Base-by-base conservation (phyloP, 139 green algal genomes). In the Chlamydomonas eustigma region DNA sequence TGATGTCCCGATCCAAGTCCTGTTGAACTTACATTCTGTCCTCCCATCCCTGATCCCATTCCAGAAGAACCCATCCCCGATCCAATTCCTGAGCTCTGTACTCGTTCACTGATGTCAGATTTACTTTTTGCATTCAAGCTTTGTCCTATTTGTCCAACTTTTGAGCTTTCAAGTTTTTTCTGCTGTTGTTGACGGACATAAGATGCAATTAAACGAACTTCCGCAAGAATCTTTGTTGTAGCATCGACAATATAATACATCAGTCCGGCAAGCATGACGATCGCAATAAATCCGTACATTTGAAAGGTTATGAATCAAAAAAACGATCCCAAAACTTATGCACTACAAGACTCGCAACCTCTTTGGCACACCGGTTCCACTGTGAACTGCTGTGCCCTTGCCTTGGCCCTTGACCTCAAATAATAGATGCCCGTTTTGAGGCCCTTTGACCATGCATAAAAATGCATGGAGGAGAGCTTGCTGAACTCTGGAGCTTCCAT, bases 401-500 rank as follows among this genome's bases (percentile, higher is more conserved):
- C 77, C 8, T 65, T 71, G 2, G 79, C 69, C 24, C 71, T 69
- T 0, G 80, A 81, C 2, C 83, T 64, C 39, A 88, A 70, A 70
- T 88, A 88, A 80, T 88, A 88, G 52, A 77, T 78, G 1, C 71
- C 71, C 2, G 75, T 87, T 67, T 87, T 84, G 6, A 87, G 73
- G 6, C 82, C 82, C 35, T 79, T 76, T 4, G 69, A 77, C 89
- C 89, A 93, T 5, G 80, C 71, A 67, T 92, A 79, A 58, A 93
- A 92, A 80, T 92, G 88, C 32, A 92, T 76, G 24, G 76, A 85
- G 3, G 82, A 89, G 24, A 93, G 77, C 82, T 91, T 93, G 30
- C 79, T 77, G 71, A 83, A 87, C 68, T 87, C 86, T 28, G 88
- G 76, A 2, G 85, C 44, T 2, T 58, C 63, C 71, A 93, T 87